phyloP scores from a whole-genome alignment of 257 asterid genomes.

The Petrea volubilis region DNA sequence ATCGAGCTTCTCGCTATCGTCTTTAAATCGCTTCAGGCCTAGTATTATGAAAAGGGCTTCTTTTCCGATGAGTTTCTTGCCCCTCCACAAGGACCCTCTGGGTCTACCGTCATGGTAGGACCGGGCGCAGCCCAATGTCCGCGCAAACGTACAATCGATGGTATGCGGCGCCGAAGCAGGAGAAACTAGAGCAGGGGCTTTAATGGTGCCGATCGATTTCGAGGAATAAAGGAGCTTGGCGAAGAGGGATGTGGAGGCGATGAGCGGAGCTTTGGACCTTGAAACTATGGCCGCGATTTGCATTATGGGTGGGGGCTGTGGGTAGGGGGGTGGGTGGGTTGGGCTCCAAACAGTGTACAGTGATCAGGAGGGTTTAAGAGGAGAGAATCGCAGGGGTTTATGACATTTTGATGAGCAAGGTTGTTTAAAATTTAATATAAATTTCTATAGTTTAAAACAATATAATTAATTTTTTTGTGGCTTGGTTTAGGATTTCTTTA shows the following conservation, averaged over 20 bases:
- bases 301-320: conserved; percentile 23
- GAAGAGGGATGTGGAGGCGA: conserved; percentile 28
- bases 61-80: conserved; percentile 86
- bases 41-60: conserved; percentile 74
- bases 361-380: conserved; percentile 34
- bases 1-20: conserved; percentile 60
- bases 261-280: conserved; percentile 31
- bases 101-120: conserved; percentile 91
- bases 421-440: too few relatives aligned
- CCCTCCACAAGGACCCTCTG: conserved; percentile 92
- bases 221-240: conserved; percentile 17
- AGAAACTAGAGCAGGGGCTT: conserved; percentile 10
- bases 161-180: conserved; percentile 14
- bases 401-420: neutral
- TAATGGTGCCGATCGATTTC: conserved; percentile 9
- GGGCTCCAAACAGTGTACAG: too few relatives aligned
- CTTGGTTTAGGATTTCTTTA: too few relatives aligned
- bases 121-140: conserved; percentile 31
- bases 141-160: conserved; percentile 4
- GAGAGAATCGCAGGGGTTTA: conserved; percentile 20
- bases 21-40: conserved; percentile 78
- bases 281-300: conserved; percentile 31
- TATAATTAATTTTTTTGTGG: too few relatives aligned
- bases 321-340: neutral
- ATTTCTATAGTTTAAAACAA: too few relatives aligned